Evolutionary conservation across 306 rosid species (phyloP).

Genomic region (Ceratonia siliqua): DNA sequence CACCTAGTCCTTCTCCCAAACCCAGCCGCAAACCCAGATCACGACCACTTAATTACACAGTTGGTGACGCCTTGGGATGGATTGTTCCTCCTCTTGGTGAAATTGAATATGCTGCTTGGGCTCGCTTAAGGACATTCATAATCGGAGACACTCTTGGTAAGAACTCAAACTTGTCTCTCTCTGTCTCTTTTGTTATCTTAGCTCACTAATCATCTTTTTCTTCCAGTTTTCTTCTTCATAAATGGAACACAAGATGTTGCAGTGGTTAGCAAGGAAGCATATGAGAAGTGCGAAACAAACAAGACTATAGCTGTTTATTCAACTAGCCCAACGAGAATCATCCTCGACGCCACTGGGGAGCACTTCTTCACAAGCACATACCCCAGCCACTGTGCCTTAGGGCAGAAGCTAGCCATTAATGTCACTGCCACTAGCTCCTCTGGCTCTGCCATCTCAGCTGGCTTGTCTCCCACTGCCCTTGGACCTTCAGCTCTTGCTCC

Average conservation of each 20-base stretch:
- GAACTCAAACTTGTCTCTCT: not conserved
- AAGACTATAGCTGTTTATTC: slow-evolving; percentile 25
- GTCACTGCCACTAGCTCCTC: slow-evolving; percentile 37
- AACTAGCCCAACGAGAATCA: slow-evolving; percentile 43
- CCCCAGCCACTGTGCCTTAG: slow-evolving; percentile 40
- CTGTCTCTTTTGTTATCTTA: not conserved
- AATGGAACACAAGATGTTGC: slow-evolving; percentile 55
- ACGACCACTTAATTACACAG: slow-evolving; percentile 40
- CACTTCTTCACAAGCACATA: slow-evolving; percentile 59
- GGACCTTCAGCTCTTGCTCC: slow-evolving; percentile 36
- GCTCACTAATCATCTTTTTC: not conserved
- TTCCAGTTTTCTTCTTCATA: slow-evolving; percentile 51
- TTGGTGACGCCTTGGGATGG: slow-evolving; percentile 57
- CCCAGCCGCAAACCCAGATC: not conserved
- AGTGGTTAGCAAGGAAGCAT: slow-evolving; percentile 46
- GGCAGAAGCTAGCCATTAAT: slow-evolving; percentile 57
- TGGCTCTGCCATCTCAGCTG: slow-evolving; percentile 2
- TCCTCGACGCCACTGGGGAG: slow-evolving; percentile 40
- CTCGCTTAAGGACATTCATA: slow-evolving; percentile 38
- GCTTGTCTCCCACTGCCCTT: slow-evolving; percentile 28
- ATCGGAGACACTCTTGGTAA: slow-evolving; percentile 60
- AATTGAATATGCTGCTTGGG: slow-evolving; percentile 43
- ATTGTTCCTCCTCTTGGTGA: slow-evolving; percentile 44
- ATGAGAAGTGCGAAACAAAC: slow-evolving; percentile 46
- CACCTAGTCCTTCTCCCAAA: slow-evolving; percentile 39